Evolutionary conservation across 192 early-diverging fungal genomes (phyloP).

Genomic region (Helicostylum pulchrum): DNA sequence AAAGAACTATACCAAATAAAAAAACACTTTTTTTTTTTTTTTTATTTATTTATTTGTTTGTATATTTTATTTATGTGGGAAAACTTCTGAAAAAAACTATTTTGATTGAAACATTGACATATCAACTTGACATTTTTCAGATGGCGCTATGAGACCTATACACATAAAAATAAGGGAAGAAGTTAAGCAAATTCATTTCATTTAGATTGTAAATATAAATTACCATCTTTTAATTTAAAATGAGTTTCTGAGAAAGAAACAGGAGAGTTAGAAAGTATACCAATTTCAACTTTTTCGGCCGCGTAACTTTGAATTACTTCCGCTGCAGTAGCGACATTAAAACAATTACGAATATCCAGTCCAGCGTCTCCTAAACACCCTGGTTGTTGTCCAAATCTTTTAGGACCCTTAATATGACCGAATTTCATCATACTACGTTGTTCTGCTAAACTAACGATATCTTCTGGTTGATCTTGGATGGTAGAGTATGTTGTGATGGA

Average conservation of each 20-base stretch:
- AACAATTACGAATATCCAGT: constrained; percentile 1
- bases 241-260: too few species aligned
- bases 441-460: background rate
- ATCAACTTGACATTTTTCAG: too few species aligned
- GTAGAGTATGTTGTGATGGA: too few species aligned
- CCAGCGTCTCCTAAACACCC: constrained; percentile 2
- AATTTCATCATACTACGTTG: constrained; percentile 2
- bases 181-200: too few species aligned
- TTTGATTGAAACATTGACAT: too few species aligned
- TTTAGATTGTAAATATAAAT: background rate
- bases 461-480: background rate
- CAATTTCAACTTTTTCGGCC: background rate
- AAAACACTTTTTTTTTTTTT: too few species aligned
- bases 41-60: constrained; percentile 7
- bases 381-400: constrained; percentile 4
- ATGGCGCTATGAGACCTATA: too few species aligned
- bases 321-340: background rate
- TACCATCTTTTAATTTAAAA: too few species aligned
- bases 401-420: constrained; percentile 1
- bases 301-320: constrained; percentile 1
- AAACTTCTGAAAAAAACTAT: too few species aligned
- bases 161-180: too few species aligned
- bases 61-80: background rate
- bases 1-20: background rate
- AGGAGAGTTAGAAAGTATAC: too few species aligned